Percentiles rank a stretch among this genome's conserved stretches.
phyloP scores from a whole-genome alignment of 768 basidiomycete genomes.

The Podaxis carcinomalis region DNA sequence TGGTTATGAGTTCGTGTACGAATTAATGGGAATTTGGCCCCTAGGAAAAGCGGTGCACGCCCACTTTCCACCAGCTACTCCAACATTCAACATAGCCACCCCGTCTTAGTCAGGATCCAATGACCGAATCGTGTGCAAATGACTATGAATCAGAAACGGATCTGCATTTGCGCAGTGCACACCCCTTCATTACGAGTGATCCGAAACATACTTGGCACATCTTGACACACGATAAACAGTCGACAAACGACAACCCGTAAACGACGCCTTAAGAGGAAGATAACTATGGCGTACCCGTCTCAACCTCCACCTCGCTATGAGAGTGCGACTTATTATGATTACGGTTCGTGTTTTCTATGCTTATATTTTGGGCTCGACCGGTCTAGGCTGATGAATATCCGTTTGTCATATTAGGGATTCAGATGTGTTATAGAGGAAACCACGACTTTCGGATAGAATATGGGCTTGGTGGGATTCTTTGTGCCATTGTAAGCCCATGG shows the following conservation, averaged over 20 bases:
- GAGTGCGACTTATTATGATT: not conserved
- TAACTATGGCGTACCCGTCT: too few species aligned
- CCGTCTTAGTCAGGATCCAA: too few species aligned
- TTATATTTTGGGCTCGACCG: not conserved
- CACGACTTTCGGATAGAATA: slow-evolving; percentile 3
- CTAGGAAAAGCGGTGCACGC: not conserved
- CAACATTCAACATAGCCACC: too few species aligned
- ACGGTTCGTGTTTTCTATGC: not conserved
- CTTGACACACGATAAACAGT: too few species aligned
- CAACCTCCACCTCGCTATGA: too few species aligned
- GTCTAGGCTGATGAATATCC: not conserved
- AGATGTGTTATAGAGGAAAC: not conserved
- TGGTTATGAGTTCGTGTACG: slow-evolving; percentile 3
- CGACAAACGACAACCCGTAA: too few species aligned
- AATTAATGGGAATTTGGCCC: not conserved
- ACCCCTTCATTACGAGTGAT: too few species aligned
- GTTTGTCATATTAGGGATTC: not conserved
- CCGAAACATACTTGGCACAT: too few species aligned
- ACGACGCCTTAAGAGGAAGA: too few species aligned
- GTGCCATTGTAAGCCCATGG: slow-evolving; percentile 1
- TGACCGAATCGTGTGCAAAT: too few species aligned
- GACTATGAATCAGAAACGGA: too few species aligned
- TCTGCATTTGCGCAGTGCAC: too few species aligned
- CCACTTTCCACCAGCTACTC: not conserved
- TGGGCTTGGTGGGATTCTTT: slow-evolving; percentile 8